Evolutionary conservation across 192 early-diverging fungal species (phyloP).

Genomic region (Gigaspora rosea): DNA sequence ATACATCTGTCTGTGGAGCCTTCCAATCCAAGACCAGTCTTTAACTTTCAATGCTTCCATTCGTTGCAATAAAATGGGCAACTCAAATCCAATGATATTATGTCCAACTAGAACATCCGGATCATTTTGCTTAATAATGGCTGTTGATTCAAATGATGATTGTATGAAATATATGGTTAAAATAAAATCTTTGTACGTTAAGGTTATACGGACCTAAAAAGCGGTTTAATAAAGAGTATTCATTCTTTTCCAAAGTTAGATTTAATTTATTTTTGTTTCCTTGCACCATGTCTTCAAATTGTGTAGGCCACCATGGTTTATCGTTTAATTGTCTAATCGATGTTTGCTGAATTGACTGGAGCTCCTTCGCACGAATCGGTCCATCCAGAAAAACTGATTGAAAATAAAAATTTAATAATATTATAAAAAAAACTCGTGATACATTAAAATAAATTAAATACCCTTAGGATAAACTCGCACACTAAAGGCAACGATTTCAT

Average conservation of each 20-base stretch:
- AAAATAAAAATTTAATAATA: neutral
- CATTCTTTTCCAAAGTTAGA: conserved; percentile 48
- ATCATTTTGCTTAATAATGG: conserved; percentile 73
- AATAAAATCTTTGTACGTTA: too few relatives aligned
- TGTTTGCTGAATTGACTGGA: conserved; percentile 56
- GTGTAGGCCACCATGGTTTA: conserved; percentile 71
- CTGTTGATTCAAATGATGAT: conserved; percentile 34
- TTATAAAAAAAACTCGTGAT: neutral
- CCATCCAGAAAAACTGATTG: conserved; percentile 56
- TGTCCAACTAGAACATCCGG: conserved; percentile 96
- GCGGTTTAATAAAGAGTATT: conserved; percentile 77
- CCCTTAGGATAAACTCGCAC: conserved; percentile 74
- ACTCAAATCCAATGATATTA: conserved; percentile 94
- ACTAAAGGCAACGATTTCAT: conserved; percentile 86
- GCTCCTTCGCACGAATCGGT: conserved; percentile 39
- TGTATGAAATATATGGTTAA: too few relatives aligned
- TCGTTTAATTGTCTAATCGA: conserved; percentile 74
- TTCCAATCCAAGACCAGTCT: conserved; percentile 87
- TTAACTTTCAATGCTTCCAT: conserved; percentile 80
- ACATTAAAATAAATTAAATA: conserved; percentile 26
- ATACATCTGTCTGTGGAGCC: conserved; percentile 75
- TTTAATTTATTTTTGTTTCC: conserved; percentile 15
- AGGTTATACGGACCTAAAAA: conserved; percentile 55
- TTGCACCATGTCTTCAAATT: conserved; percentile 60
- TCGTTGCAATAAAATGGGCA: conserved; percentile 91